phyloP scores from a whole-genome alignment of 495 filamentous ascomycete species.

The Hyaloscypha bicolor region DNA sequence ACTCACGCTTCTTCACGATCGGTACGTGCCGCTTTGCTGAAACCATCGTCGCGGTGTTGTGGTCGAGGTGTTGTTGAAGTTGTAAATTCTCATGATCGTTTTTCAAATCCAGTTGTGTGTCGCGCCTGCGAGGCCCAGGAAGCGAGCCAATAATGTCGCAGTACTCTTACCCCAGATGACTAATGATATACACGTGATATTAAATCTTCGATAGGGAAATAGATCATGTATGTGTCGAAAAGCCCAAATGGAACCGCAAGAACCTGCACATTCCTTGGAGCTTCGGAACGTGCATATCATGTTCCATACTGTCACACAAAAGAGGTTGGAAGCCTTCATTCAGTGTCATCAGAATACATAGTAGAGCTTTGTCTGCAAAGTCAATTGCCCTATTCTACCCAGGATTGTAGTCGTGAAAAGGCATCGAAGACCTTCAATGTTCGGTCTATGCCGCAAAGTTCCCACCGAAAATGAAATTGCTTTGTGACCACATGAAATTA shows the following conservation, averaged over 20 bases:
- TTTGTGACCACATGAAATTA: constrained; percentile 23
- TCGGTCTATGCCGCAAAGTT: constrained; percentile 8
- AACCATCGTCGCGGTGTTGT: constrained; percentile 67
- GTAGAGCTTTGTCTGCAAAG: not conserved
- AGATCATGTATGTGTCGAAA: too few relatives aligned
- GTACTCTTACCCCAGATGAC: not conserved
- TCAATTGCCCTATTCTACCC: not conserved
- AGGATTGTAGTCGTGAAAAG: not conserved
- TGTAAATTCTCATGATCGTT: constrained; percentile 19
- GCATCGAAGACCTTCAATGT: not conserved
- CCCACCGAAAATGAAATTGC: constrained; percentile 16
- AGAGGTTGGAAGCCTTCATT: not conserved
- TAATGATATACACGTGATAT: not conserved
- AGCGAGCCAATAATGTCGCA: not conserved
- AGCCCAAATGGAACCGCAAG: too few relatives aligned
- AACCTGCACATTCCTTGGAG: too few relatives aligned
- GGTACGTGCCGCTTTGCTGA: constrained; percentile 97
- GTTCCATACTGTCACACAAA: too few relatives aligned
- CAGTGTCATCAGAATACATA: not conserved
- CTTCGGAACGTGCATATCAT: too few relatives aligned
- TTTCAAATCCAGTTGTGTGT: constrained; percentile 12
- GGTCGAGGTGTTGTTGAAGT: constrained; percentile 28
- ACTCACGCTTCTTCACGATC: constrained; percentile 99
- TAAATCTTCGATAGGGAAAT: too few relatives aligned
- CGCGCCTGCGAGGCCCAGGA: not conserved